Evolutionary conservation across 192 early-diverging fungal species (phyloP).

Genomic region (Coemansia furcata): DNA sequence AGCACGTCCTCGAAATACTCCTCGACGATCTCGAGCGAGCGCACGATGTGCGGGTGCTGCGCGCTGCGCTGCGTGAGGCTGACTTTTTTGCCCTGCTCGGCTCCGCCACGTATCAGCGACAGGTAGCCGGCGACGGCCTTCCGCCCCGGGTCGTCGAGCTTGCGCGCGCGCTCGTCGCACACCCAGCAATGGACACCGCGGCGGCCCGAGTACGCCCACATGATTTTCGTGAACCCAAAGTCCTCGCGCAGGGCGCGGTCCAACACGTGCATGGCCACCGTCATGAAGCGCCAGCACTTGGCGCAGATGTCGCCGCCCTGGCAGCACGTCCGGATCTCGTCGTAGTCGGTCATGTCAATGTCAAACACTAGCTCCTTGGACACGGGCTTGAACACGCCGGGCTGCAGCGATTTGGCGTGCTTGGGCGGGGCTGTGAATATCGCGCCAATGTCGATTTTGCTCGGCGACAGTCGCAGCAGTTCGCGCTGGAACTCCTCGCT

Average conservation of each 20-base stretch:
- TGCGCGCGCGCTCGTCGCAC: slow-evolving; percentile 81
- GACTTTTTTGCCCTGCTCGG: slow-evolving; percentile 72
- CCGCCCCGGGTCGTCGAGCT: slow-evolving; percentile 73
- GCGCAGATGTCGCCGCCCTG: slow-evolving; percentile 80
- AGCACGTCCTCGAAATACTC: slow-evolving; percentile 72
- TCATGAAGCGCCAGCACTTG: slow-evolving; percentile 96
- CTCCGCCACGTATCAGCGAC: slow-evolving; percentile 76
- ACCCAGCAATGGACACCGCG: slow-evolving; percentile 99
- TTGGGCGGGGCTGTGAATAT: slow-evolving; percentile 84
- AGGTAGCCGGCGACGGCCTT: slow-evolving; percentile 83
- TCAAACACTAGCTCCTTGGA: slow-evolving; percentile 96
- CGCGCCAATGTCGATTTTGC: slow-evolving; percentile 97
- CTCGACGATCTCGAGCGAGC: slow-evolving; percentile 62
- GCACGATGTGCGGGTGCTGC: slow-evolving; percentile 64
- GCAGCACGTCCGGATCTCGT: slow-evolving; percentile 95
- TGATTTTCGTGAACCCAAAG: slow-evolving; percentile 89
- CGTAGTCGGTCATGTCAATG: slow-evolving; percentile 99
- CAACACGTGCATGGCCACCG: slow-evolving; percentile 83
- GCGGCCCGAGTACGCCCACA: slow-evolving; percentile 96
- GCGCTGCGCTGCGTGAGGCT: slow-evolving; percentile 51
- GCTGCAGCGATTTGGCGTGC: slow-evolving; percentile 72
- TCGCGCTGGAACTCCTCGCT: slow-evolving; percentile 72
- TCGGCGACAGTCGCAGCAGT: slow-evolving; percentile 71
- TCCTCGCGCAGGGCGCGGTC: slow-evolving; percentile 79
- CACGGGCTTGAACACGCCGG: slow-evolving; percentile 71